Evolutionary conservation across 805 yeast genomes (phyloP), one percentile per base, ranked within the genome.

Genomic region (Cephaloascus albidus): DNA sequence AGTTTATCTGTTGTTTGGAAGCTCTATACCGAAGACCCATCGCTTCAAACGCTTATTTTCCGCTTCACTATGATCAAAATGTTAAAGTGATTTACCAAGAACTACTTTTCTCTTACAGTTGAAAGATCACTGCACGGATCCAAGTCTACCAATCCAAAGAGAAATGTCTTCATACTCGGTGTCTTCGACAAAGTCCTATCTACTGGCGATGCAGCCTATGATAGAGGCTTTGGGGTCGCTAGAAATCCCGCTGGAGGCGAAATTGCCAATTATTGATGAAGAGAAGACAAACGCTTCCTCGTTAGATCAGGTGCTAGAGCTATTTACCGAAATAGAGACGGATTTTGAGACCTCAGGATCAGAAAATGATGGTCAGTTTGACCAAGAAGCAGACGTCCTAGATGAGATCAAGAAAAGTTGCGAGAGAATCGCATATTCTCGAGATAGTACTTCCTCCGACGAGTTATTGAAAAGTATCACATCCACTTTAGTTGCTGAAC

Each of bases 141-240:
- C n/a, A n/a, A n/a, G n/a, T n/a, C n/a, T n/a, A n/a, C n/a, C n/a
- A n/a, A n/a, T n/a, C n/a, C n/a, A n/a, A n/a, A n/a, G 28, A 27
- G 35, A n/a, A 19, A 74, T 74, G 78, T 61, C 76, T 2, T 62
- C 72, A 4, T 76, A 75, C 45, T 70, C 73, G 36, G 82, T 70
- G 6, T 63, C 73, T 12, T 81, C 89, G 1, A 81, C 89, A 8
- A 73, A 76, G 57, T 82, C 93, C 18, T 84, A 75, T 57, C 76
- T 84, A 83, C 74, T 74, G 53, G 90, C 93, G 16, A 81, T 84
- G 87, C 74, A 71, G 54, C 72, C 78, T 2, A 75, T 84, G 81
- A 63, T 74, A n/a, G 76, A 72, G 4, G 55, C 69, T 1, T 52
- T 78, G 41, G 53, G 57, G 3, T 43, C 51, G 1, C 48, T 74